Evolutionary conservation across 2,329 filamentous ascomycete genomes (phyloP).

Genomic region (Pseudogymnoascus sp.): DNA sequence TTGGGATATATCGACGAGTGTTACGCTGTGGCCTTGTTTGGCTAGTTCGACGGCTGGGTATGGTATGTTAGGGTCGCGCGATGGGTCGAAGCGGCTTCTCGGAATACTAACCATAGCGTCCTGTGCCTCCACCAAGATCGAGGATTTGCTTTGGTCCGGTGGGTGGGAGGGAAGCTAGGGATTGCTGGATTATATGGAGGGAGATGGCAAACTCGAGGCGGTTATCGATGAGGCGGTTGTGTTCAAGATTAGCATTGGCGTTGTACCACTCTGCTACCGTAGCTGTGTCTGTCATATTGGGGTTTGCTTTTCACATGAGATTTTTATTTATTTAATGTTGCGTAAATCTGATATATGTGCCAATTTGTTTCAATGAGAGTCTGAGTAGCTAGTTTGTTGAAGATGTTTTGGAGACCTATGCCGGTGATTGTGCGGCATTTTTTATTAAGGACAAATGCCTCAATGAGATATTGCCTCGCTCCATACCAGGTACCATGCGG

Average conservation of each 20-base stretch:
- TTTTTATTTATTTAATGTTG: neutral
- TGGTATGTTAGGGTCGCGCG: neutral
- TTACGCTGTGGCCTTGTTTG: neutral
- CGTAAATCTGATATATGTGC: neutral
- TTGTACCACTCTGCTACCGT: neutral
- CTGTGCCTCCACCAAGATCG: neutral
- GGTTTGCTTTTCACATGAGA: neutral
- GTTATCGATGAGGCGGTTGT: neutral
- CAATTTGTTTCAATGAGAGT: neutral
- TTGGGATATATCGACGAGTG: neutral
- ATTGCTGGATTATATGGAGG: neutral
- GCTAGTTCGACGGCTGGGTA: neutral
- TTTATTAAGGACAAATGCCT: neutral
- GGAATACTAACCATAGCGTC: neutral
- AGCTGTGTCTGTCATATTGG: neutral
- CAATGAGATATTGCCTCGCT: neutral
- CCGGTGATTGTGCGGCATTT: neutral
- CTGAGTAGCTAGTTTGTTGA: neutral
- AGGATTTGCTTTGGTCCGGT: neutral
- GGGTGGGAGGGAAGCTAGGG: neutral
- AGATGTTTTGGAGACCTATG: neutral
- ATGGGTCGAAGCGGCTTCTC: neutral
- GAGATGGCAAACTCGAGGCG: neutral
- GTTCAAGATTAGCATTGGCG: neutral
- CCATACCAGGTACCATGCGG: neutral